Percentiles rank a stretch among this genome's conserved stretches.
Evolutionary conservation across 108 stramenopile species (phyloP).

Genomic region (Stephanodiscus minutulus): DNA sequence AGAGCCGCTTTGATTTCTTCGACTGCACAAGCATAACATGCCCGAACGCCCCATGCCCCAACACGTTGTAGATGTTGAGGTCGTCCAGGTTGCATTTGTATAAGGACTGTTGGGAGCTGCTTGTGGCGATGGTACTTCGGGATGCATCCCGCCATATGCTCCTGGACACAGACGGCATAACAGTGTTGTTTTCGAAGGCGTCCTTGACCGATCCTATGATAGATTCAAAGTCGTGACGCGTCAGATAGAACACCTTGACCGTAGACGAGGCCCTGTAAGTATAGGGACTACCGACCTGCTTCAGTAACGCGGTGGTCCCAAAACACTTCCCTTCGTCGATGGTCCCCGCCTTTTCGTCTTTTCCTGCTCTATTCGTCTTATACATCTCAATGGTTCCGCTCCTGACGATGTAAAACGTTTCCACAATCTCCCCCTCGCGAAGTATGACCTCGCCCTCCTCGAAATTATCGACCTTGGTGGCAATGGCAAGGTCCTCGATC

Average conservation of each 20-base stretch:
- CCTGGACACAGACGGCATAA: slow-evolving; percentile 13
- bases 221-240: slow-evolving; percentile 58
- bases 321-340: slow-evolving; percentile 46
- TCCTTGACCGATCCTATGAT: slow-evolving; percentile 69
- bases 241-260: slow-evolving; percentile 53
- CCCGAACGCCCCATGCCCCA: slow-evolving; percentile 53
- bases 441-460: slow-evolving; percentile 77
- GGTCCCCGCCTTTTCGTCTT: slow-evolving; percentile 45
- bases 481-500: slow-evolving; percentile 65
- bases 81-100: slow-evolving; percentile 21
- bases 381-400: slow-evolving; percentile 60
- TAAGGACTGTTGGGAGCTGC: slow-evolving; percentile 20
- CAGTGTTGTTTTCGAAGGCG: slow-evolving; percentile 41
- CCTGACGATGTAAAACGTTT: slow-evolving; percentile 84
- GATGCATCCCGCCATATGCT: slow-evolving; percentile 6
- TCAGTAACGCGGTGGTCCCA: slow-evolving; percentile 81
- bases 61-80: slow-evolving; percentile 26
- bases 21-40: slow-evolving; percentile 42
- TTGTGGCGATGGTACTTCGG: slow-evolving; percentile 23
- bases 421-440: slow-evolving; percentile 85
- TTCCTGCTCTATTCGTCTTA: slow-evolving; percentile 37
- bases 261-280: slow-evolving; percentile 58
- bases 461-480: slow-evolving; percentile 55
- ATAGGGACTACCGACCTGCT: slow-evolving; percentile 54
- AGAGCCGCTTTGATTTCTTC: slow-evolving; percentile 35